Conservation (phyloP, 345 rosid genomes). For the Lepidium africanum region DNA sequence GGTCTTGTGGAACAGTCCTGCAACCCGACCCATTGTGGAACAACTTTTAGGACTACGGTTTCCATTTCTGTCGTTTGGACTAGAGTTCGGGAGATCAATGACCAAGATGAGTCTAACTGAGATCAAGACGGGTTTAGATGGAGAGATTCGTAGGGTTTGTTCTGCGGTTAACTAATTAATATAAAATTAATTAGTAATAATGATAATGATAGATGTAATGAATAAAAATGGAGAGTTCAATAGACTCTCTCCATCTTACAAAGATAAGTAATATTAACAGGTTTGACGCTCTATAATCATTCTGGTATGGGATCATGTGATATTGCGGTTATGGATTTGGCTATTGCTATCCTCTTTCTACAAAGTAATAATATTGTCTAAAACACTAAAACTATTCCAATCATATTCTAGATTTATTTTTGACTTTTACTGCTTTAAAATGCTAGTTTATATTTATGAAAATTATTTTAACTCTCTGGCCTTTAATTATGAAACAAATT, state of each 20-base stretch:
- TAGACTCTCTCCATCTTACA: neutral
- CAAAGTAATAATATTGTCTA: no score
- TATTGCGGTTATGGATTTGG: no score
- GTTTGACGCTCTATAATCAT: neutral
- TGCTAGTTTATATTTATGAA: no score
- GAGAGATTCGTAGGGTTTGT: constrained; percentile 40
- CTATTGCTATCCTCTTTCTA: no score
- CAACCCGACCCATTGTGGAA: constrained; percentile 35
- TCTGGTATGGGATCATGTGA: neutral
- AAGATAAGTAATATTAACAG: neutral
- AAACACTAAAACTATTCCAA: no score
- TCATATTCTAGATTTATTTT: no score
- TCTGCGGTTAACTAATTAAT: constrained; percentile 24
- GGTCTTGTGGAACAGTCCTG: constrained; percentile 35
- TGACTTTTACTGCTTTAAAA: no score
- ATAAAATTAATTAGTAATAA: neutral
- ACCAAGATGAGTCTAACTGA: constrained; percentile 35
- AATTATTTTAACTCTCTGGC: no score
- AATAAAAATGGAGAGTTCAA: neutral
- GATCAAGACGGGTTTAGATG: constrained; percentile 31
- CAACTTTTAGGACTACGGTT: constrained; percentile 15
- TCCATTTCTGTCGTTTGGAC: neutral
- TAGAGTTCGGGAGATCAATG: constrained; percentile 38
- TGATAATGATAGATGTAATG: neutral
- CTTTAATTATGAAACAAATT: no score